A percentile compares a stretch with the other conserved stretches of the same genome.
Evolutionary conservation across 345 rosid genomes (phyloP).

Genomic region (Zanthoxylum bungeanum): DNA sequence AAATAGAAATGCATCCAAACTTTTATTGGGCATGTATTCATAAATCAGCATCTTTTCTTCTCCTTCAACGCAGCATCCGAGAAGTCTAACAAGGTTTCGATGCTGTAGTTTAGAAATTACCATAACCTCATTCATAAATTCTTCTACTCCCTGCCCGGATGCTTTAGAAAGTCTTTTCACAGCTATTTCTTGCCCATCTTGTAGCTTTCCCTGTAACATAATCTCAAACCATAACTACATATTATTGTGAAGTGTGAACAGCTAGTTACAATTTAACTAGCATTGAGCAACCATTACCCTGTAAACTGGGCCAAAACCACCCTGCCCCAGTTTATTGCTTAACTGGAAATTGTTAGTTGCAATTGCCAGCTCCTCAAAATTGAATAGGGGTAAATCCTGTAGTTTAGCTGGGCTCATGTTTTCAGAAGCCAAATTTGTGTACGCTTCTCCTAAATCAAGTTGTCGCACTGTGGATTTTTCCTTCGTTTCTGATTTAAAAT

Average conservation of each 20-base stretch:
- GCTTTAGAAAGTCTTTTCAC: conserved; percentile 52
- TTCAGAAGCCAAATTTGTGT: background rate
- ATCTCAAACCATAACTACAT: background rate
- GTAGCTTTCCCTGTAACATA: conserved; percentile 46
- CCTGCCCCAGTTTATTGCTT: conserved; percentile 32
- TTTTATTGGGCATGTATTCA: conserved; percentile 37
- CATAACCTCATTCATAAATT: conserved; percentile 48
- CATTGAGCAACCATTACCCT: conserved; percentile 21
- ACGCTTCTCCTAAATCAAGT: no score
- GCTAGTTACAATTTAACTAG: background rate
- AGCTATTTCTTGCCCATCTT: conserved; percentile 45
- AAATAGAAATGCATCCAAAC: conserved; percentile 33
- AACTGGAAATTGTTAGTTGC: conserved; percentile 29
- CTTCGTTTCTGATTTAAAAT: conserved; percentile 1
- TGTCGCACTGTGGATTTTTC: no score
- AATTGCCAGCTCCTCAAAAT: conserved; percentile 17
- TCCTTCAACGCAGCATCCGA: conserved; percentile 31
- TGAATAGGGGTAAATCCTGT: conserved; percentile 25
- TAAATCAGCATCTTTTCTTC: conserved; percentile 34
- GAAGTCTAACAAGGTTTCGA: conserved; percentile 31
- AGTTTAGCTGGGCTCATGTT: conserved; percentile 1
- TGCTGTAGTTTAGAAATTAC: conserved; percentile 40
- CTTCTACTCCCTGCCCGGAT: conserved; percentile 60
- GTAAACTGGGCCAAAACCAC: conserved; percentile 44
- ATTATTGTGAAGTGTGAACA: background rate